phyloP scores from a whole-genome alignment of 192 early-diverging fungal species.

The Fimicolochytrium jonesii region DNA sequence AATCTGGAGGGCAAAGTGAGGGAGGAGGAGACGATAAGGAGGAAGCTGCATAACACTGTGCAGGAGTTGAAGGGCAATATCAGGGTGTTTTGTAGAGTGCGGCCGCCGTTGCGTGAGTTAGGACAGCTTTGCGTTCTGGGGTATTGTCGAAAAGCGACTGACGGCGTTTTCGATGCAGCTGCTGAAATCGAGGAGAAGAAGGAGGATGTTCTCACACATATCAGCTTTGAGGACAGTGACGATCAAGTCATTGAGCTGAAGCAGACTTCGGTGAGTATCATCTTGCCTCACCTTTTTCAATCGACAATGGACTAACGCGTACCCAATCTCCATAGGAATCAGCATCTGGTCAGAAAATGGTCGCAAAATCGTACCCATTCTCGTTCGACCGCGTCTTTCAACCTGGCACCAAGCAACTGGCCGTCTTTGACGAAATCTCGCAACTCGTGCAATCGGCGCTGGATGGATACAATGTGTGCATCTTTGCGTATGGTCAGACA shows the following conservation, averaged over 20 bases:
- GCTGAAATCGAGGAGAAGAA: slow-evolving; percentile 17
- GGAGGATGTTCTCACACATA: slow-evolving; percentile 31
- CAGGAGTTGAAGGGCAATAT: slow-evolving; percentile 97
- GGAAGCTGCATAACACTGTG: slow-evolving; percentile 84
- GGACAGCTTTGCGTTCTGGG: neutral
- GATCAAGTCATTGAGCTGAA: slow-evolving; percentile 72
- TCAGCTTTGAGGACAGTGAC: slow-evolving; percentile 56
- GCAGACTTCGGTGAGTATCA: too few relatives aligned
- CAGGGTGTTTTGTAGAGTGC: slow-evolving; percentile 91
- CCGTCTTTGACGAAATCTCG: slow-evolving; percentile 92
- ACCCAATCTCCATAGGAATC: slow-evolving; percentile 20
- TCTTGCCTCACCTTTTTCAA: too few relatives aligned
- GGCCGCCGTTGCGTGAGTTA: slow-evolving; percentile 60
- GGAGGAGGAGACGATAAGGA: slow-evolving; percentile 73
- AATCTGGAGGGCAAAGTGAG: slow-evolving; percentile 61
- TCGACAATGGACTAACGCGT: too few relatives aligned
- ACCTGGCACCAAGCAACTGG: slow-evolving; percentile 59
- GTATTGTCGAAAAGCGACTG: neutral
- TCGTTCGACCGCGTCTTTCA: slow-evolving; percentile 85
- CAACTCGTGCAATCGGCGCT: slow-evolving; percentile 93
- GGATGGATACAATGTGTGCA: slow-evolving; percentile 96
- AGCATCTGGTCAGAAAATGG: slow-evolving; percentile 47
- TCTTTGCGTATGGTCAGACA: slow-evolving; percentile 98
- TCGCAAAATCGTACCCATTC: slow-evolving; percentile 66
- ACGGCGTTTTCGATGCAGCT: slow-evolving; percentile 10